Base-by-base conservation (phyloP, 441 rosid genomes). In the Cnidoscolus chayamansa region DNA sequence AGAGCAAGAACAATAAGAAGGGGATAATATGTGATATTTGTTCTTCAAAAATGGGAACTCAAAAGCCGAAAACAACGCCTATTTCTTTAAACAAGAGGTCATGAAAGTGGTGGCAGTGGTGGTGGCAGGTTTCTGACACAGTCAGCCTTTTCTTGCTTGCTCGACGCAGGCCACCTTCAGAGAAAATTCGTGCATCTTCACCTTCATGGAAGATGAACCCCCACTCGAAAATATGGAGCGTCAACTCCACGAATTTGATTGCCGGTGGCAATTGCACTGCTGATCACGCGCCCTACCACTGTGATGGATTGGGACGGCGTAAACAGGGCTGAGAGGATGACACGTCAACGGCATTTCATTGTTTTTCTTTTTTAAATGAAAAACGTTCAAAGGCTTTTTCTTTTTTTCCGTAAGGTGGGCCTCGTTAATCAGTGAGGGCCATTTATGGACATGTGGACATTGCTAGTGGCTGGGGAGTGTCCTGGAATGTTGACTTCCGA, bases 71-170 rank as follows among this genome's bases (percentile, higher is more conserved):
- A 13, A 31, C 48, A 66, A 17, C 20, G 58, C 65, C 43, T 20
- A 15, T 50, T 50, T n/a, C 49, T 31, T 25, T 48, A 47, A 71
- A 60, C 65, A 62, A 32, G 74, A 57, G 32, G 35, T 69, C 45
- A 70, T 50, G 66, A 74, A 80, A 68, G 76, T 67, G 67, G 72
- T 75, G 84, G 67, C 81, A 66, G 77, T 77, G 63, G 76, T 67
- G 64, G 72, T 75, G 84, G 67, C 81, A 66, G 77, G 16, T 32
- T 70, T 76, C 84, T 78, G 84, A 81, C 84, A 78, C 10, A 1
- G 0, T 70, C 76, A 78, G 77, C 76, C 81, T 74, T 80, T 65
- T 37, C 19, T 66, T 43, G 74, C 50, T 51, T 35, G 54, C 74
- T 45, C 47, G 70, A 59, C 19, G 74, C 72, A 68, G 74, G 72